Base-by-base conservation (phyloP, 2,329 filamentous ascomycete genomes). In the Didymella lethalis region DNA sequence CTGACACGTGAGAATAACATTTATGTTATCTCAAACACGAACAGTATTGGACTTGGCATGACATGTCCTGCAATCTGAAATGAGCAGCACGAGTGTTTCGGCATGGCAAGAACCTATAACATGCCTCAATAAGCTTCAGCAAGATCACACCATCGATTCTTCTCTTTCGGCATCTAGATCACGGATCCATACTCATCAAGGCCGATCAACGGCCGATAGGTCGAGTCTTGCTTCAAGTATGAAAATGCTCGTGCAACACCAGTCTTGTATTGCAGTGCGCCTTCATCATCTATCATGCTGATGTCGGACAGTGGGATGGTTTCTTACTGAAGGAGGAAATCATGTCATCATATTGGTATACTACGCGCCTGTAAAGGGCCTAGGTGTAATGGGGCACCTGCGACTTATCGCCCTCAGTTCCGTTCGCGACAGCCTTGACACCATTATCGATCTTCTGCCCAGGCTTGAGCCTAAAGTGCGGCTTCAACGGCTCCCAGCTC, bases 401-500 rank as follows among this genome's bases (percentile, higher is more conserved):
- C 34, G 60, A 64, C 50, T 64, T 67, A 26, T 71, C 67, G 1
- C 65, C 69, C 41, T 66, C 54, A 8, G 48, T 41, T 10, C 62
- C 67, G 25, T 64, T 63, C 44, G 56, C 62, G 16, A 60, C 48
- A 26, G 63, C 54, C 38, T 56, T 57, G 8, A 62, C 65, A 3
- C 69, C 64, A 55, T 73, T 72, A 8, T 69, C 66, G 31, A 73
- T 70, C 58, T 72, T 72, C 54, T 62, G 62, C 7, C 64, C 63
- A 3, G 62, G 64, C 18, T 67, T 67, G 54, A 68, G 64, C 65
- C 69, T 74, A 56, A 83, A 84, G 54, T 78, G 79, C 58, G 80
- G 72, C 69, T 81, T 81, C 64, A 84, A 62, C 14, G 78, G 75
- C 66, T 80, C 87, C 92, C 92, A 97, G 74, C 90, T 93, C 80